phyloP scores from a whole-genome alignment of 106 monocot genomes.

The Dioscorea alata region DNA sequence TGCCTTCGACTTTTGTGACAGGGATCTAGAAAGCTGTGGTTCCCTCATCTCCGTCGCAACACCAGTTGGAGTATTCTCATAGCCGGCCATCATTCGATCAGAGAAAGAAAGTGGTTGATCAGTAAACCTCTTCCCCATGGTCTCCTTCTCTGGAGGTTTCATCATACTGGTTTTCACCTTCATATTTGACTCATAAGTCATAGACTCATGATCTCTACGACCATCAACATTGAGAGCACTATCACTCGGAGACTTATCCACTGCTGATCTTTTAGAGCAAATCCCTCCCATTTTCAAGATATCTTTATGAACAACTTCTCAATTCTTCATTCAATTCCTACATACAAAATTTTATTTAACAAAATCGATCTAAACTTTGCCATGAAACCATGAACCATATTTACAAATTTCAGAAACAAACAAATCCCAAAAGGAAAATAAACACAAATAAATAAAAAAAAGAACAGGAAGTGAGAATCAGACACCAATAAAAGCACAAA shows the following conservation, averaged over 20 bases:
- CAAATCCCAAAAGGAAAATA: no score
- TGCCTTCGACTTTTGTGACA: conserved; percentile 58
- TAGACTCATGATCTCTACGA: conserved; percentile 26
- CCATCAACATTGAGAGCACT: conserved; percentile 44
- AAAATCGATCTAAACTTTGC: no score
- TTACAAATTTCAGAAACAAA: no score
- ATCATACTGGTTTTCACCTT: neutral
- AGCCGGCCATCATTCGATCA: conserved; percentile 10
- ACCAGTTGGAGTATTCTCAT: conserved; percentile 1
- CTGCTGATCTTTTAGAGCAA: conserved; percentile 69
- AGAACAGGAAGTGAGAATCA: no score
- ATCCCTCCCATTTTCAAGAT: conserved; percentile 59
- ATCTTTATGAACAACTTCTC: neutral
- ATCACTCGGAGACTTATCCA: conserved; percentile 95
- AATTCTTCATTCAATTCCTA: conserved; percentile 14
- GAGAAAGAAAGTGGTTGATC: conserved; percentile 35
- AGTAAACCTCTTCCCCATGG: conserved; percentile 25
- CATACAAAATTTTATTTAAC: neutral
- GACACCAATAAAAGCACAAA: neutral
- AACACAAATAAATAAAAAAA: no score
- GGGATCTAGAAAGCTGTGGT: conserved; percentile 46
- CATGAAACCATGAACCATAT: no score
- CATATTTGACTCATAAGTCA: conserved; percentile 4
- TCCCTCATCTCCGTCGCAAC: conserved; percentile 9
- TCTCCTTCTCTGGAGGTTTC: conserved; percentile 8